Conservation (phyloP, 139 green algal species). For the Tetraselmis chui region DNA sequence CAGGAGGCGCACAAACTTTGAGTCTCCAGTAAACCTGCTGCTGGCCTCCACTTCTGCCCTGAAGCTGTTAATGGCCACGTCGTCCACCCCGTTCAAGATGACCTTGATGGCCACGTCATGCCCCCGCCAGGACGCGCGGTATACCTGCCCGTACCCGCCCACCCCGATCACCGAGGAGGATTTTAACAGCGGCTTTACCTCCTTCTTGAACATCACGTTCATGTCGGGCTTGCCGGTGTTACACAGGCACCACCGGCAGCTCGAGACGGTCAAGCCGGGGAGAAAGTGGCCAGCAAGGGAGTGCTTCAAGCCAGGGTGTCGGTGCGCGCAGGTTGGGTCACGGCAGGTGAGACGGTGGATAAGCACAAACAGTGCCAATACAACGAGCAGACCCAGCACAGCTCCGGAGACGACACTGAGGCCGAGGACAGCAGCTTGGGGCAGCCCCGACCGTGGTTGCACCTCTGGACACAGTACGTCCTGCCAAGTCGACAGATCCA, state of each 20-base stretch:
- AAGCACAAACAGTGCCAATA: neutral
- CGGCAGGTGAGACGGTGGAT: neutral
- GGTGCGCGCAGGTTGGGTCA: neutral
- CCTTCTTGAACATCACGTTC: neutral
- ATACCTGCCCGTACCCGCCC: neutral
- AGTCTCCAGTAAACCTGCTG: neutral
- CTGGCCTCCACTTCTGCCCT: neutral
- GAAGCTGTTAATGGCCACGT: neutral
- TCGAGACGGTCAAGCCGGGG: neutral
- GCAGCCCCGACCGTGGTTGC: too few relatives aligned
- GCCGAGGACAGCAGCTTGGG: neutral
- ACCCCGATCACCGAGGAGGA: neutral
- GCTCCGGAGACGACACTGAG: neutral
- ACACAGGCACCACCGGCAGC: neutral
- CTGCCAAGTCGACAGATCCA: neutral
- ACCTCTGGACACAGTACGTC: neutral
- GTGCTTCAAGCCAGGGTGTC: neutral
- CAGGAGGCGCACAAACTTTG: neutral
- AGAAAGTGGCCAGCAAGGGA: neutral
- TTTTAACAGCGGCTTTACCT: neutral
- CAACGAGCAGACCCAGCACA: neutral
- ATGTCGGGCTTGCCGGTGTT: neutral
- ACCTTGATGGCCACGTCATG: constrained; percentile 1
- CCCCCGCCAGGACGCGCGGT: neutral
- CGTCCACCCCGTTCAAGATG: neutral